Conservation (phyloP, 441 rosid species). For the Dalechampia spathulata region DNA sequence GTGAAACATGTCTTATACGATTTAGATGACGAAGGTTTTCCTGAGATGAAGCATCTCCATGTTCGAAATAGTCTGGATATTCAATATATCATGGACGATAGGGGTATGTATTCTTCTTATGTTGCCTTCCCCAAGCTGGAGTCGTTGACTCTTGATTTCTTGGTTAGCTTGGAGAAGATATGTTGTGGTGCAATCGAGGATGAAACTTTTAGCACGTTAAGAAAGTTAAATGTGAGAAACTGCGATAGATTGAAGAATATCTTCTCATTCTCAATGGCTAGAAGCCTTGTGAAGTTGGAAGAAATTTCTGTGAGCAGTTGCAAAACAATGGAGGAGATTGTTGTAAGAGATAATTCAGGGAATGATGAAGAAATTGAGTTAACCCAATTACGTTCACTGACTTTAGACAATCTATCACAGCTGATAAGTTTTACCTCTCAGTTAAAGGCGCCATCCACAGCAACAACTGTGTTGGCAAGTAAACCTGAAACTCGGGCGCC, state of each 20-base stretch:
- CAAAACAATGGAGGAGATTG: conserved; percentile 8
- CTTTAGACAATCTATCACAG: not conserved
- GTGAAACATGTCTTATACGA: not conserved
- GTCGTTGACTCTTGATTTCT: not conserved
- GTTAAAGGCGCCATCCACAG: too few relatives aligned
- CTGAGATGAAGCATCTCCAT: too few relatives aligned
- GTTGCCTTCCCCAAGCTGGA: conserved; percentile 8
- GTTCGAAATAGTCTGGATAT: too few relatives aligned
- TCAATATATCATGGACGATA: not conserved
- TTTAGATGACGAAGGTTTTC: conserved; percentile 12
- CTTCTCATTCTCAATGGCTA: conserved; percentile 13
- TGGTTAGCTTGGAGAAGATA: conserved; percentile 2
- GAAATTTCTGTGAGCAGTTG: not conserved
- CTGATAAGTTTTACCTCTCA: not conserved
- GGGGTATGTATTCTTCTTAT: not conserved
- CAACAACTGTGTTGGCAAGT: too few relatives aligned
- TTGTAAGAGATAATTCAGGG: too few relatives aligned
- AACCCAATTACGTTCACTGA: not conserved
- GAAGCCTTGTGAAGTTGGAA: conserved; percentile 2
- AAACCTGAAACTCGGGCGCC: too few relatives aligned
- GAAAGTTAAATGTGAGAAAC: too few relatives aligned
- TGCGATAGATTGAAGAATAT: too few relatives aligned
- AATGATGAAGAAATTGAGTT: not conserved
- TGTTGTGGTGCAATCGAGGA: not conserved
- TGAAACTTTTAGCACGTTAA: conserved; percentile 5